Percentiles rank a stretch among this genome's conserved stretches.
These are phyloP conservation scores for Digitaria exilis DNA, from an alignment of 202 grass and related monocot species.

Conservation along the genomic window DNA sequence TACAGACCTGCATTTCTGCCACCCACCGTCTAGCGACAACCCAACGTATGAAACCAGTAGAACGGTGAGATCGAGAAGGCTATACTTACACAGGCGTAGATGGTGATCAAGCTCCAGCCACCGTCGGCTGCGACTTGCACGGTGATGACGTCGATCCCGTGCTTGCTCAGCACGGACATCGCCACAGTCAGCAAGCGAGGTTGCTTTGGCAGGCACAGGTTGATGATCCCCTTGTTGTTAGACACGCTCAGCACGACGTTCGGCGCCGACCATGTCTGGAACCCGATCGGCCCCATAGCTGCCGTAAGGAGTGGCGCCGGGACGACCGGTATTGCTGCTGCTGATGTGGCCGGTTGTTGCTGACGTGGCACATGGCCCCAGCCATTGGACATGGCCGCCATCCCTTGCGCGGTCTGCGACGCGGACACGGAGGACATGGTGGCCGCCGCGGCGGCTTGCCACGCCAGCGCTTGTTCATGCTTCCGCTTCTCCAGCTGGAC, in stretches of 20 bases:
- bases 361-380: neutral
- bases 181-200: conserved; percentile 34
- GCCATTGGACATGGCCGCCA: neutral
- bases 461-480: conserved; percentile 23
- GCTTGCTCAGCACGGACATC: conserved; percentile 55
- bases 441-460: neutral
- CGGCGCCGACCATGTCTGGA: conserved; percentile 58
- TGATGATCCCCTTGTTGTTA: conserved; percentile 53
- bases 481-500: conserved; percentile 51
- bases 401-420: neutral
- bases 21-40: neutral
- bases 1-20: neutral
- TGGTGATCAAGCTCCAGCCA: conserved; percentile 37
- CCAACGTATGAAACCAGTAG: neutral
- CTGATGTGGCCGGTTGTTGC: neutral
- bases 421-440: neutral
- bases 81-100: conserved; percentile 67
- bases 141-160: conserved; percentile 57
- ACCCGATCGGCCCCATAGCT: neutral
- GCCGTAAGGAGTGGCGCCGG: neutral
- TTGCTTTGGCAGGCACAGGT: conserved; percentile 30
- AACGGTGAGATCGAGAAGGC: neutral
- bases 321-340: no score
- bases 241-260: conserved; percentile 60
- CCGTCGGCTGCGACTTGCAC: conserved; percentile 33